These are phyloP conservation scores for Solanum pimpinellifolium DNA, from an alignment of 257 asterid species.

Conservation along the genomic window DNA sequence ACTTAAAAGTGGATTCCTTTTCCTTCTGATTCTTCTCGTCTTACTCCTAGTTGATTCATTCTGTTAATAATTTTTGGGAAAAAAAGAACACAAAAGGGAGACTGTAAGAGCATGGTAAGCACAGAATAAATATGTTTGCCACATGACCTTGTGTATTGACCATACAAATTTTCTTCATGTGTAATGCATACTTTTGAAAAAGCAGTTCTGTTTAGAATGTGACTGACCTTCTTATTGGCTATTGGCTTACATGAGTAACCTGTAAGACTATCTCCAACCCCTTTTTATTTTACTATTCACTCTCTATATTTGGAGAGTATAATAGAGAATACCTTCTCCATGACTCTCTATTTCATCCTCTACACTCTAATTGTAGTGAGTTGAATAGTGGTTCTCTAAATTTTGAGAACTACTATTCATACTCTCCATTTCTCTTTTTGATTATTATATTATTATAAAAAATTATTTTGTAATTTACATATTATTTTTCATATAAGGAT, in stretches of 20 bases:
- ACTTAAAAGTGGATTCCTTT: background rate
- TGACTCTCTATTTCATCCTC: background rate
- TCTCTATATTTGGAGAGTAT: background rate
- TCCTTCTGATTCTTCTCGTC: background rate
- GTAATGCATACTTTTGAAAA: background rate
- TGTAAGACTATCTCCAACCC: background rate
- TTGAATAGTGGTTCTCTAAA: background rate
- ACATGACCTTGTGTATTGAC: background rate
- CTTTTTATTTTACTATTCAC: background rate
- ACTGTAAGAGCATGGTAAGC: background rate
- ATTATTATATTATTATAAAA: too few relatives aligned
- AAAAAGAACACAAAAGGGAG: background rate
- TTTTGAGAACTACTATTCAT: background rate
- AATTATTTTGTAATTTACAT: too few relatives aligned
- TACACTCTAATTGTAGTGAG: background rate
- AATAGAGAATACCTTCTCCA: background rate
- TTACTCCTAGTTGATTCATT: background rate
- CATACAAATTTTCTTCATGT: background rate
- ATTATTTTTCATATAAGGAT: background rate
- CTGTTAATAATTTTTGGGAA: background rate
- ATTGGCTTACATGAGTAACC: constrained; percentile 85
- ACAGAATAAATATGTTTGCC: background rate
- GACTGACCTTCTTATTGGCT: background rate
- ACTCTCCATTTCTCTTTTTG: background rate
- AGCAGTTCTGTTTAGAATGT: background rate